Percentiles rank a stretch among this genome's conserved stretches.
These are phyloP conservation scores for Talaromyces funiculosus DNA, from an alignment of 2,329 filamentous ascomycete genomes.

Conservation along the genomic window DNA sequence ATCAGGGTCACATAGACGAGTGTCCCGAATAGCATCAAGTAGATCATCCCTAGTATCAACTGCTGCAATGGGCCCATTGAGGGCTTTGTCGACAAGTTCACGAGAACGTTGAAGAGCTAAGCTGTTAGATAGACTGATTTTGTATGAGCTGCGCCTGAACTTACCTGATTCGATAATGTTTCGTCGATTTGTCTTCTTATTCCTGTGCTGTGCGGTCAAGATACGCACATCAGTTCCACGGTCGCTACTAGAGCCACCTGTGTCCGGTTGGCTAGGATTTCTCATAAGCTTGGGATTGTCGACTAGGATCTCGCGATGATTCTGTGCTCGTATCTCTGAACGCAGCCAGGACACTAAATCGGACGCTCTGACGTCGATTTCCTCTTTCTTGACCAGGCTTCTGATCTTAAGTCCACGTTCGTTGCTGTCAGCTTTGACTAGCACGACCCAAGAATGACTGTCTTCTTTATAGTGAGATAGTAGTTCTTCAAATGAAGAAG, in stretches of 20 bases:
- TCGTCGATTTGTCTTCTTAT: constrained; percentile 86
- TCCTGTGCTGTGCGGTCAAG: constrained; percentile 73
- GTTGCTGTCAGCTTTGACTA: constrained; percentile 66
- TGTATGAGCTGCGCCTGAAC: constrained; percentile 34
- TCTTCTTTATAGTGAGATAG: constrained; percentile 60
- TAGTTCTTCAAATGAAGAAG: constrained; percentile 72
- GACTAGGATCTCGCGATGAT: constrained; percentile 51
- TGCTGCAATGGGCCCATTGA: constrained; percentile 74
- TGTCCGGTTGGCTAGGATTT: constrained; percentile 38
- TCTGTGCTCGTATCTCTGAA: constrained; percentile 73
- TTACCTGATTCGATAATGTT: constrained; percentile 78
- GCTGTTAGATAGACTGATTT: constrained; percentile 14
- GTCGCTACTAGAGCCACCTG: constrained; percentile 29
- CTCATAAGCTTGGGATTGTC: constrained; percentile 40
- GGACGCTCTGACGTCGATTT: constrained; percentile 66
- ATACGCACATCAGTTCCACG: constrained; percentile 72
- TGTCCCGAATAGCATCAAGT: constrained; percentile 68
- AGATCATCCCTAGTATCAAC: constrained; percentile 83
- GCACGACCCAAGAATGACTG: constrained; percentile 81
- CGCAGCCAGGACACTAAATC: constrained; percentile 77
- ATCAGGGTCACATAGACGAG: constrained; percentile 71
- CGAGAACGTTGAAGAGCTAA: constrained; percentile 50
- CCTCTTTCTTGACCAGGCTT: constrained; percentile 71
- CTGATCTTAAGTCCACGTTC: constrained; percentile 65
- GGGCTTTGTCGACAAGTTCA: constrained; percentile 63